phyloP scores from a whole-genome alignment of 768 basidiomycete species.

The Cyclocybe cylindracea region DNA sequence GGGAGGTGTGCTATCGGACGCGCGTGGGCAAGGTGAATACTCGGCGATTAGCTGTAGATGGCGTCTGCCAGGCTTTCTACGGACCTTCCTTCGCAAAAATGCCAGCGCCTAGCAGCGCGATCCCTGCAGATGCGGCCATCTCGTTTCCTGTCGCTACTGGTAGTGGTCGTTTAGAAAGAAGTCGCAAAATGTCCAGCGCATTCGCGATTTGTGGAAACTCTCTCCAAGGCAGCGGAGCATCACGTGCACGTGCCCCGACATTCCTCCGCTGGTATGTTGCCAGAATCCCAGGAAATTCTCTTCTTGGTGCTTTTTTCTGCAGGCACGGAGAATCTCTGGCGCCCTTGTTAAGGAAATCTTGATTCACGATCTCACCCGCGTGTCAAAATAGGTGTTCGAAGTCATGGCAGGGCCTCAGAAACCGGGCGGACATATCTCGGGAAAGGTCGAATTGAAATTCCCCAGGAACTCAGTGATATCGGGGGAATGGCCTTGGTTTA shows the following conservation, averaged over 20 bases:
- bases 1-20: constrained; percentile 71
- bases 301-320: constrained; percentile 11
- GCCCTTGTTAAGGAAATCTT: constrained; percentile 20
- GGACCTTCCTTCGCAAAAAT: constrained; percentile 76
- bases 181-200: constrained; percentile 3
- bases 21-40: constrained; percentile 20
- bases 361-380: constrained; percentile 17
- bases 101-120: constrained; percentile 82
- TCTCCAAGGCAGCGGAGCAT: constrained; percentile 10
- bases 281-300: constrained; percentile 18
- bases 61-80: constrained; percentile 22
- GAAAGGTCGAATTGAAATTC: constrained; percentile 30
- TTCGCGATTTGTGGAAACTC: constrained; percentile 14
- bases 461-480: constrained; percentile 44
- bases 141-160: constrained; percentile 7
- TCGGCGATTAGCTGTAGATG: constrained; percentile 16
- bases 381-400: constrained; percentile 26
- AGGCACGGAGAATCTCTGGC: constrained; percentile 32
- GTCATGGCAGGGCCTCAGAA: constrained; percentile 15
- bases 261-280: constrained; percentile 22
- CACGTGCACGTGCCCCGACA: constrained; percentile 25
- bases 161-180: constrained; percentile 3
- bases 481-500: constrained; percentile 42
- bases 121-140: constrained; percentile 47
- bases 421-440: constrained; percentile 53